Base-by-base conservation (phyloP, 2,329 filamentous ascomycete species). In the Sclerotinia minor region DNA sequence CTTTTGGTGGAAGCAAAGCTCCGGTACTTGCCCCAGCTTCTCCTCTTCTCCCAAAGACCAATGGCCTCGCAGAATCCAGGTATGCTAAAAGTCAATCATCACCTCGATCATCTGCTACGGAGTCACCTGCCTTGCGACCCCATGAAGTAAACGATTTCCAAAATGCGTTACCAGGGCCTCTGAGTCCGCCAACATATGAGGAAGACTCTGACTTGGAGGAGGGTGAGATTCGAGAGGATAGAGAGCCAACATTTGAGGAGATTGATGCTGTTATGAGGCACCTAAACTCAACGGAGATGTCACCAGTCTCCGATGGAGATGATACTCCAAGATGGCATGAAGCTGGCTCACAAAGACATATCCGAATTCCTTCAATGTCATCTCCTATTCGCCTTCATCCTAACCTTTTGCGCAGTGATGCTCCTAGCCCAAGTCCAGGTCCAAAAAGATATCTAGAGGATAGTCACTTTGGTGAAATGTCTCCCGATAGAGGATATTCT, bases 191-290 rank as follows among this genome's bases (percentile, higher is more conserved):
- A 21, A 50, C 35, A 38, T 68, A 58, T 19, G 60, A 58, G 11
- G 58, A 58, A 6, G 69, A 73, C 44, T 68, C 61, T 17, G 68
- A 72, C 26, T 32, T 45, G 35, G 57, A 65, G 38, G 64, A 65
- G n/a, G 50, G 54, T 8, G 69, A 72, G 21, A n/a, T 67, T 19
- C 65, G 69, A 24, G 72, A 67, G 19, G 59, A 50, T 15, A 32
- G 45, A 17, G 72, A 75, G 53, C 72, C 71, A 8, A 82, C 89
- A 0, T 92, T 92, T 73, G 89, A 94, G 72, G 93, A 97, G 76
- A 94, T 97, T 74, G 94, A 97, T 80, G 92, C 90, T 55, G 88
- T 97, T 64, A 97, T 98, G 92, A 87, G 89, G 71, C 90, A 95
- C 69, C 85, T 97, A 73, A 89, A 92, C 73, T 85, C 89, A 68